Evolutionary conservation across 2,329 filamentous ascomycete species (phyloP), one percentile per base, ranked within the genome.

Genomic region (Penicillium sp.): DNA sequence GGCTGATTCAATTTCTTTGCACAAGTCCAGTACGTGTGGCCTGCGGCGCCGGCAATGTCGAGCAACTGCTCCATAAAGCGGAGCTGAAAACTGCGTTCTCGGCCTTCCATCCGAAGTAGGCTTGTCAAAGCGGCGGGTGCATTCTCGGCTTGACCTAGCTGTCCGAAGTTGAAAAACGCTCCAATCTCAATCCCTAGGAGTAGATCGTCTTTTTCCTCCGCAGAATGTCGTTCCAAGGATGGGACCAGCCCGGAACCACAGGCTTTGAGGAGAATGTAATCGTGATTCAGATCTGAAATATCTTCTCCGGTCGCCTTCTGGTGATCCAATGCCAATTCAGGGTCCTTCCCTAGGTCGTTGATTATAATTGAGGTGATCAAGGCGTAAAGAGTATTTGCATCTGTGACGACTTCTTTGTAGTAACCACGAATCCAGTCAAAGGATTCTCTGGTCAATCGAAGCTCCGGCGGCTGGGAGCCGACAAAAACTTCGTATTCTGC

Each of bases 41-140:
- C 65, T 9, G 63, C 63, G 2, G 60, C 65, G 28, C 65, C 65
- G 0, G 65, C 55, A 19, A 66, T 61, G 22, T 66, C 60, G 5
- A 66, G 53, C 44, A 66, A 7, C 26, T 67, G 60, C 37, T 65
- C 60, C 63, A 67, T 67, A 24, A 67, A 67, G 15, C 63, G 58
- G 3, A 67, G 50, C n/a, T 53, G 57, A 24, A 67, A 65, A 37
- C 59, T 60, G 26, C 56, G 58, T 9, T 50, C 37, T 13, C 33
- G 45, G n/a, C 35, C 40, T 28, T 55, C 37, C 58, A 65, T 59
- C 26, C 37, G 56, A 19, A 35, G 47, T 22, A 67, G 40, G 37
- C 54, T 50, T 10, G 59, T 49, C 28, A 66, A 30, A n/a, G 50
- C 60, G 17, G 45, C 63, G 1, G 65, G 65, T 4, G 47, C 63